Base-by-base conservation (phyloP, 2,329 filamentous ascomycete genomes). In the Xylaria sp. region DNA sequence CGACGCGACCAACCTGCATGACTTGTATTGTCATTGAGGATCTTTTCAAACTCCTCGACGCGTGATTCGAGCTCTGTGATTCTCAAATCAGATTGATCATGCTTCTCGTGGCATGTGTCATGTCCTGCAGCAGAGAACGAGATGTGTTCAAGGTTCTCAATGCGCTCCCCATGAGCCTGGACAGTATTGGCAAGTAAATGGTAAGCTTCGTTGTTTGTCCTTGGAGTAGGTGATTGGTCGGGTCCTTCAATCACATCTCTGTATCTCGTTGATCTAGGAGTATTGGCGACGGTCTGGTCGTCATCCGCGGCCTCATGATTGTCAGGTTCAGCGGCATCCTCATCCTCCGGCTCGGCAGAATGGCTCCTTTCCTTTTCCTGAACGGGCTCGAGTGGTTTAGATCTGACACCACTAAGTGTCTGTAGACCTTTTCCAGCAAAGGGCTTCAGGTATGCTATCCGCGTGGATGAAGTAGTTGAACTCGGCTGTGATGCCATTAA, bases 61-160 rank as follows among this genome's bases (percentile, higher is more conserved):
- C 88, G 85, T 34, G 85, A 86, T 78, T 94, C 92, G 7, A 94
- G 82, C 46, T 94, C 91, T 1, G 89, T 86, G 8, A 94, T 83
- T 25, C 91, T 87, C 9, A 89, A 84, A 72, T 94, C 92, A 54
- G 88, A 78, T 57, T 88, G 81, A 41, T 94, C 91, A 73, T 92
- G 86, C 63, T 87, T 89, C 23, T 93, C 90, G 20, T 89, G 83
- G 58, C 92, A 88, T 46, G 92, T 90, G 25, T 94, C 91, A 57
- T 91, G 86, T n/a, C 86, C 86, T 20, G 86, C 84, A 52, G 88
- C 85, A 28, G 89, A 88, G 75, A 94, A 92, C 0, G 91, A 94
- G 1, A 87, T 83, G 60, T 86, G 92, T 79, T 95, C 92, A 6
- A 94, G 83, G 65, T 84, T 82, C 58, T 92, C 90, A 13, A 95